Base-by-base conservation (phyloP, 129 eudicot genomes). In the Flaveria robusta region DNA sequence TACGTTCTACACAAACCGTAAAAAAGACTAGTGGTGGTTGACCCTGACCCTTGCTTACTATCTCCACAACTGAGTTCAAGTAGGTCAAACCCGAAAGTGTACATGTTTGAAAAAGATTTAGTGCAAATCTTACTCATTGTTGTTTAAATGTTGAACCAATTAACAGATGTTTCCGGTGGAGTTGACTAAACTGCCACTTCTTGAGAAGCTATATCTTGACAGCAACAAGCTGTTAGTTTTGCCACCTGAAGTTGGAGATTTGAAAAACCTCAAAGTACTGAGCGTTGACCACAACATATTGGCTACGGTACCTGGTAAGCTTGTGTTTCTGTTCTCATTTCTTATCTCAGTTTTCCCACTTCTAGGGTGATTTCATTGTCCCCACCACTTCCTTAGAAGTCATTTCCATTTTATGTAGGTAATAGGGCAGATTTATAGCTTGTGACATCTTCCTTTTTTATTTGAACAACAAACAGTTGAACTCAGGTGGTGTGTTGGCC, bases 121-220 rank as follows among this genome's bases (percentile, higher is more conserved):
- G 71, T 72, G 77, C 67, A 72, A 55, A 18, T 20, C 43, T 45
- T 77, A 12, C 39, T 42, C 60, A 18, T 56, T 29, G 29, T 63
- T 15, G 13, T 10, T 34, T 58, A 45, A 46, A 54, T 49, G 13
- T 14, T 68, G 58, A 77, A 67, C 74, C 46, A 77, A 59, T 52
- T 4, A 27, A 77, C 87, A 93, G 98, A 88, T 85, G 47, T 72
- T 93, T 82, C 98, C 97, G 0, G 88, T 90, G 5, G 98, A 88
- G 84, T 77, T 93, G 82, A 88, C 98, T 77, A 88, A 71, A 73
- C 84, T 90, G 68, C 91, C 96, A 49, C 85, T 77, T 78, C 96
- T 93, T 74, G 97, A 93, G 87, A 90, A 88, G 88, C 83, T 93
- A 47, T 88, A 88, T 72, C 92, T 93, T 80, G 95, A 93, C 77